phyloP scores from a whole-genome alignment of 2,329 filamentous ascomycete genomes.

The Penicillium sp. region DNA sequence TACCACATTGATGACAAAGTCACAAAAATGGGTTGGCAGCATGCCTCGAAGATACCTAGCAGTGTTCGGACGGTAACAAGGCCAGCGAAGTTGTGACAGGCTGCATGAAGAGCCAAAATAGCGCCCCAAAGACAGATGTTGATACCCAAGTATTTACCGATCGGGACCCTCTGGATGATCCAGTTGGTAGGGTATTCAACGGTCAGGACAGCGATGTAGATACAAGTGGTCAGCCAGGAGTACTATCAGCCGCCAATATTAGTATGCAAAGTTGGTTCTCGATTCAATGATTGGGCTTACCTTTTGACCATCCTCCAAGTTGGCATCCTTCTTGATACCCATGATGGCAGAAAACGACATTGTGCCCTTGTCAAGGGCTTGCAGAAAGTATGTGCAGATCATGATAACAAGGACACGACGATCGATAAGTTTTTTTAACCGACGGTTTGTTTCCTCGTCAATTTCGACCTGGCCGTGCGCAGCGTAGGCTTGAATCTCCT shows the following conservation, averaged over 20 bases:
- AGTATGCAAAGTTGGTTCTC: background rate
- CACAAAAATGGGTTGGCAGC: slow-evolving; percentile 31
- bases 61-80: slow-evolving; percentile 54
- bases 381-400: slow-evolving; percentile 73
- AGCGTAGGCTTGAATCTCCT: slow-evolving; percentile 71
- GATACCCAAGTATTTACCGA: slow-evolving; percentile 51
- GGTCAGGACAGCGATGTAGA: slow-evolving; percentile 70
- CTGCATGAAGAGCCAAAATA: slow-evolving; percentile 18
- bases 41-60: slow-evolving; percentile 54
- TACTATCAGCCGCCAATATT: slow-evolving; percentile 49
- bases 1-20: slow-evolving; percentile 37
- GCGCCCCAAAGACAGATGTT: slow-evolving; percentile 40
- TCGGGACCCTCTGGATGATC: slow-evolving; percentile 63
- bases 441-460: slow-evolving; percentile 58
- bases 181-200: slow-evolving; percentile 74
- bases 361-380: slow-evolving; percentile 49
- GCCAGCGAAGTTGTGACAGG: slow-evolving; percentile 50
- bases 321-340: slow-evolving; percentile 48
- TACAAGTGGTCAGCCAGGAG: slow-evolving; percentile 71
- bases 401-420: slow-evolving; percentile 68
- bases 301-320: slow-evolving; percentile 39
- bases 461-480: slow-evolving; percentile 59
- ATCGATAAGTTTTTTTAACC: slow-evolving; percentile 67
- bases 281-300: slow-evolving; percentile 25
- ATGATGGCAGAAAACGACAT: slow-evolving; percentile 47